Evolutionary conservation across 139 green algal genomes (phyloP).

Genomic region (Desmodesmus armatus): DNA sequence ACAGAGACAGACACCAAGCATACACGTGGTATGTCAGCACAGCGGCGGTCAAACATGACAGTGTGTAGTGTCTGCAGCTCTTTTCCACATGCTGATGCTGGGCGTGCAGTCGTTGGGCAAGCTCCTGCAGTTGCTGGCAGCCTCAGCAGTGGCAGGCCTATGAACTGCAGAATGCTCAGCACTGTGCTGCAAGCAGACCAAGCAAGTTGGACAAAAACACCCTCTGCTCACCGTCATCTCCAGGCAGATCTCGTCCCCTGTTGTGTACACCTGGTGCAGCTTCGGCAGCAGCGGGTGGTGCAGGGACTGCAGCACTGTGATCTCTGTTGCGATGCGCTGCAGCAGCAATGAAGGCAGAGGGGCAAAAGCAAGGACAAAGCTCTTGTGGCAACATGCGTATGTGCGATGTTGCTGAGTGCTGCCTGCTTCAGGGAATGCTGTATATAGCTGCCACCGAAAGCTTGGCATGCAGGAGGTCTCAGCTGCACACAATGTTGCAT

Average conservation of each 20-base stretch:
- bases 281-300: conserved; percentile 35
- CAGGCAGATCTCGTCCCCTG: conserved; percentile 37
- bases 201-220: background rate
- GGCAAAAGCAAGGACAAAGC: no score
- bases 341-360: background rate
- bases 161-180: background rate
- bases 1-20: background rate
- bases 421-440: no score
- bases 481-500: no score
- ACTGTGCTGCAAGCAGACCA: background rate
- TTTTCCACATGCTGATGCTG: no score
- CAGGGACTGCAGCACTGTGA: conserved; percentile 27
- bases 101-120: no score
- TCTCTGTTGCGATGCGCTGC: conserved; percentile 39
- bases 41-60: no score
- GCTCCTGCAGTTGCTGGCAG: background rate
- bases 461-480: no score
- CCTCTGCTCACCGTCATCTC: conserved; percentile 28
- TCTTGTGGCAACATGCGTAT: no score
- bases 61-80: no score
- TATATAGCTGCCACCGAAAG: no score
- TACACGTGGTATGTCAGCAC: background rate
- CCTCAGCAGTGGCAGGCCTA: background rate
- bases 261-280: conserved; percentile 44
- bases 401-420: no score